Evolutionary conservation across 257 asterid species (phyloP).

Genomic region (Solanum sparsipilum): DNA sequence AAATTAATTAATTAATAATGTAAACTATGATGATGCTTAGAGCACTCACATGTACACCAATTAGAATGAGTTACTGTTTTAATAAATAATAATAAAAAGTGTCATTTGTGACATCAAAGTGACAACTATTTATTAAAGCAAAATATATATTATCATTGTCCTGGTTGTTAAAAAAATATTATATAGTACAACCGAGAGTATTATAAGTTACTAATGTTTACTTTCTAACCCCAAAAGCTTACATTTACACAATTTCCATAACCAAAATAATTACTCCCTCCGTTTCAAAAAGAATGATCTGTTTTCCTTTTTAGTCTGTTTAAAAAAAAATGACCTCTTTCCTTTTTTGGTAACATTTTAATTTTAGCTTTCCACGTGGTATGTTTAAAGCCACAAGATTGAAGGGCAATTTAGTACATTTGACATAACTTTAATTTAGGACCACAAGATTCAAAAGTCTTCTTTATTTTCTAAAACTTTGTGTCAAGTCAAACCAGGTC

Average conservation of each 20-base stretch:
- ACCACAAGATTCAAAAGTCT: no score
- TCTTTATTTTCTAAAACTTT: no score
- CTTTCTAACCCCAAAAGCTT: background rate
- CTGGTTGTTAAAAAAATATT: background rate
- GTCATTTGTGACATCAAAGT: background rate
- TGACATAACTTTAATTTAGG: no score
- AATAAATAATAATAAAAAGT: background rate
- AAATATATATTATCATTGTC: background rate
- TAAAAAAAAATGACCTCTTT: no score
- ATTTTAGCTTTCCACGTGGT: no score
- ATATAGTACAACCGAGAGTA: background rate
- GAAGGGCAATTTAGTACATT: no score
- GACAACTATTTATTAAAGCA: background rate
- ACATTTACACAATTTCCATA: background rate
- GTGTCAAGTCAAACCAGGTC: no score
- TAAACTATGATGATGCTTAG: background rate
- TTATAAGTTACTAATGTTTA: background rate
- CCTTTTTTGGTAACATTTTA: no score
- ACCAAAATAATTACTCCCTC: background rate
- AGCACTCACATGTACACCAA: no score
- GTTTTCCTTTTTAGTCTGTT: no score
- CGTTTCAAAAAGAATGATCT: no score
- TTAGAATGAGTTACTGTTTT: background rate
- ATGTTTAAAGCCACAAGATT: no score
- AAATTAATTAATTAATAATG: background rate